A percentile compares a stretch with the other conserved stretches of the same genome.
phyloP scores from a whole-genome alignment of 108 stramenopile species.

The Discostella pseudostelligera region DNA sequence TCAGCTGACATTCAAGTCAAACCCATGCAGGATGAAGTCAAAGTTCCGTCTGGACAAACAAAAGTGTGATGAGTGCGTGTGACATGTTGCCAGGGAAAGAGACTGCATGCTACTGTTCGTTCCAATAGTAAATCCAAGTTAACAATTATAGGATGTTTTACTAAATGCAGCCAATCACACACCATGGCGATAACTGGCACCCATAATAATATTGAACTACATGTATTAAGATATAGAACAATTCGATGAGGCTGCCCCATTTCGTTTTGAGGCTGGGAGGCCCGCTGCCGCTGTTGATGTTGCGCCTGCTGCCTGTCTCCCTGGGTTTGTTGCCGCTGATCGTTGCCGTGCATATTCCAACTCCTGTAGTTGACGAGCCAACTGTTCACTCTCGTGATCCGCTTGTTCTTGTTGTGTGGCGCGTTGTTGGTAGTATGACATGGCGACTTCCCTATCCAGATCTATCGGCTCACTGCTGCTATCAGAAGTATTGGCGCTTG shows the following conservation, averaged over 20 bases:
- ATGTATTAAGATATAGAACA: slow-evolving; percentile 18
- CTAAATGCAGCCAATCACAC: no score
- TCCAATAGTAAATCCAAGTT: no score
- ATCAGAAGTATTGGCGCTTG: not conserved
- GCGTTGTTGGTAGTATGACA: slow-evolving; percentile 8
- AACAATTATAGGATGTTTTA: no score
- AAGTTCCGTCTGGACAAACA: no score
- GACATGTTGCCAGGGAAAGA: no score
- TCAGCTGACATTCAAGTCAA: no score
- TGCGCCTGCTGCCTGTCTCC: slow-evolving; percentile 1
- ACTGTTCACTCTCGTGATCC: slow-evolving; percentile 33
- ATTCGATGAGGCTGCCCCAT: slow-evolving; percentile 3
- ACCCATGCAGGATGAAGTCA: no score
- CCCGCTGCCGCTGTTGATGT: not conserved
- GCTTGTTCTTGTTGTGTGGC: slow-evolving; percentile 8
- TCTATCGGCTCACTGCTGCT: slow-evolving; percentile 2
- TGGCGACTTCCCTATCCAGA: slow-evolving; percentile 9
- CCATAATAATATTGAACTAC: no score
- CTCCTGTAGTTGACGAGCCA: slow-evolving; percentile 20
- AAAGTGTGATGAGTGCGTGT: no score
- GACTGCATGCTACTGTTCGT: no score
- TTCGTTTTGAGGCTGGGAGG: no score
- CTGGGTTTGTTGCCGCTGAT: not conserved
- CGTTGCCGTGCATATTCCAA: slow-evolving; percentile 11
- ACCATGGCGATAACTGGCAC: no score